phyloP scores from a whole-genome alignment of 768 basidiomycete genomes.

The Hemileccinum rubropunctum region DNA sequence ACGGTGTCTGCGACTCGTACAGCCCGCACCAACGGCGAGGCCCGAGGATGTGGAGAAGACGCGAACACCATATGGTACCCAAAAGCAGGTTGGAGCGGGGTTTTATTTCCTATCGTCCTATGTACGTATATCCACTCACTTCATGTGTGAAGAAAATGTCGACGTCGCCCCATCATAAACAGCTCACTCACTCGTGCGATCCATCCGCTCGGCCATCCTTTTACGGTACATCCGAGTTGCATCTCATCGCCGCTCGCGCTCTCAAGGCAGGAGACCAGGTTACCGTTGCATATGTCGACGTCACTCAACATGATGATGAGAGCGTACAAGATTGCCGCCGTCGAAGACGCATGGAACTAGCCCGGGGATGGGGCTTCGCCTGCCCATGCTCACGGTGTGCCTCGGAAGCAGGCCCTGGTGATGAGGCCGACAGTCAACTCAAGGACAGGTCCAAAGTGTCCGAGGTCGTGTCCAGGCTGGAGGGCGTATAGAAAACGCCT shows the following conservation, averaged over 20 bases:
- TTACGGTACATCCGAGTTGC: slow-evolving; percentile 65
- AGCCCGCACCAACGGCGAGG: slow-evolving; percentile 53
- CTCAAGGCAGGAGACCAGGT: slow-evolving; percentile 76
- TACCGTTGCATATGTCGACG: slow-evolving; percentile 74
- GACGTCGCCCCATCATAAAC: background rate
- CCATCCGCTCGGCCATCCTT: slow-evolving; percentile 69
- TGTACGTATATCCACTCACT: slow-evolving; percentile 32
- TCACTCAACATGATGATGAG: slow-evolving; percentile 54
- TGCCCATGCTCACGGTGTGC: slow-evolving; percentile 68
- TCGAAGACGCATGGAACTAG: slow-evolving; percentile 69
- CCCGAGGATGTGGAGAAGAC: slow-evolving; percentile 75
- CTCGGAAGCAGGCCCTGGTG: slow-evolving; percentile 43
- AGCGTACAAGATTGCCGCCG: slow-evolving; percentile 52
- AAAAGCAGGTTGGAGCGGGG: slow-evolving; percentile 72
- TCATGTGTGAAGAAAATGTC: background rate
- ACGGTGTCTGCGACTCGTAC: background rate
- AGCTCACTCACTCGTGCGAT: slow-evolving; percentile 71
- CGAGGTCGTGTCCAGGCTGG: slow-evolving; percentile 31
- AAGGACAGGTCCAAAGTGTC: slow-evolving; percentile 54
- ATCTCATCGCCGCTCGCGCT: slow-evolving; percentile 62
- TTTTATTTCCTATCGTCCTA: slow-evolving; percentile 78
- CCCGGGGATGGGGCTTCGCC: slow-evolving; percentile 78
- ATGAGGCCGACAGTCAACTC: slow-evolving; percentile 32
- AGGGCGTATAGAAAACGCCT: slow-evolving; percentile 18
- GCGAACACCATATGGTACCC: slow-evolving; percentile 73